Conservation (phyloP, 2,329 filamentous ascomycete species). For the Gnomoniopsis smithogilvyi region DNA sequence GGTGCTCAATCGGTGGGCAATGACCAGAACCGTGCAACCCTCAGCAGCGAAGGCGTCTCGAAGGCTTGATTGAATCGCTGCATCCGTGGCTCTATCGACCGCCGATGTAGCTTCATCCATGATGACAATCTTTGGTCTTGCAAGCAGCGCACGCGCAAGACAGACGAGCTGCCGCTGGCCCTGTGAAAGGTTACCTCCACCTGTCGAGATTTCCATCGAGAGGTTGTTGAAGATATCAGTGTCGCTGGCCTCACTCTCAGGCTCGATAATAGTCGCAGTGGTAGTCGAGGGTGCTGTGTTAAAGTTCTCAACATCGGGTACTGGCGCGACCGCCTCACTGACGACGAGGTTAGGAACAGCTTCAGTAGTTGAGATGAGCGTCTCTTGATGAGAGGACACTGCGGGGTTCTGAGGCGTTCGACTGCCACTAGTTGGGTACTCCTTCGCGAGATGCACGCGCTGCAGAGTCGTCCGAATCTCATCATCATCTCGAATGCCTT, state of each 20-base stretch:
- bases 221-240: conserved; percentile 31
- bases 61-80: conserved; percentile 53
- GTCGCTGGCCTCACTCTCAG: conserved; percentile 7
- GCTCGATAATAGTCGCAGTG: background rate
- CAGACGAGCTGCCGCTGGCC: conserved; percentile 48
- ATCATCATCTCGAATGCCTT: conserved; percentile 57
- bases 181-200: conserved; percentile 37
- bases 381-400: conserved; percentile 18
- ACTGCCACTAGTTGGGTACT: conserved; percentile 36
- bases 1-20: conserved; percentile 39
- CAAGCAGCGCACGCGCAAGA: conserved; percentile 42
- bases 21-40: conserved; percentile 51
- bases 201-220: conserved; percentile 28
- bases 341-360: conserved; percentile 1
- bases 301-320: background rate
- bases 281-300: conserved; percentile 3
- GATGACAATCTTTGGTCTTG: conserved; percentile 37
- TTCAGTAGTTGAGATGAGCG: conserved; percentile 17
- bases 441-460: conserved; percentile 56
- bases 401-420: conserved; percentile 23
- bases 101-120: conserved; percentile 43
- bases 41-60: conserved; percentile 43
- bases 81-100: conserved; percentile 55
- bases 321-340: background rate
- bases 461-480: conserved; percentile 57